Base-by-base conservation (phyloP, 805 yeast species). In the Cyberlindnera veronae region DNA sequence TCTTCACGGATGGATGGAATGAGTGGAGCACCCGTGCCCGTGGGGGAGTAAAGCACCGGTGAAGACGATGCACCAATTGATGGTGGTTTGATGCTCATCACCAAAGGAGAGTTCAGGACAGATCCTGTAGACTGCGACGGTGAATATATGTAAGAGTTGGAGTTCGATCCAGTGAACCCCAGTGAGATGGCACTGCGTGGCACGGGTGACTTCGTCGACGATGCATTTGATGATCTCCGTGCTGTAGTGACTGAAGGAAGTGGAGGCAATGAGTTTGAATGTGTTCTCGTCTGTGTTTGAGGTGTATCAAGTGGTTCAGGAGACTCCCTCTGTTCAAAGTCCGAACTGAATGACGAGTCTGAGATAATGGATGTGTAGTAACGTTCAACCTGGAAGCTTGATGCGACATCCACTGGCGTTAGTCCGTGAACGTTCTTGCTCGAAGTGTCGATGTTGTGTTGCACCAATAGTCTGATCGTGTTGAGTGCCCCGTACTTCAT, bases 401-500 rank as follows among this genome's bases (percentile, higher is more conserved):
- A 64, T 3, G 81, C 76, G 19, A 79, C 71, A 52, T 84, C 87
- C 11, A 69, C 61, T 1, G 90, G 85, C 17, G 64, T 68, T 79
- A 88, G 79, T 4, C 85, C 84, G n/a, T 69, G 69, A 12, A 62
- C 57, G 58, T 86, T 86, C 26, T 65, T 57, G 17, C 69, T 52
- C 17, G 66, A 61, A 28, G 70, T 71, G 43, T 78, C 74, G 2
- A 77, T 75, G 16, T 71, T 68, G 22, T 75, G 66, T 14, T 64
- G 66, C 0, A 81, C 59, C 32, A 84, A 61, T 24, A 81, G 55
- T 38, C 74, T 69, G 45, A 79, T 61, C 33, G 85, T 79, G 34
- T 74, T 74, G 13, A 74, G 52, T 44, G 77, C 74, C 6, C 90
- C 91, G 51, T 71, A 76, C 40, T 83, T 81, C 49, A 86, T 72